These are phyloP conservation scores for Hirschioporus abietinus DNA, from an alignment of 768 basidiomycete species.

Conservation along the genomic window DNA sequence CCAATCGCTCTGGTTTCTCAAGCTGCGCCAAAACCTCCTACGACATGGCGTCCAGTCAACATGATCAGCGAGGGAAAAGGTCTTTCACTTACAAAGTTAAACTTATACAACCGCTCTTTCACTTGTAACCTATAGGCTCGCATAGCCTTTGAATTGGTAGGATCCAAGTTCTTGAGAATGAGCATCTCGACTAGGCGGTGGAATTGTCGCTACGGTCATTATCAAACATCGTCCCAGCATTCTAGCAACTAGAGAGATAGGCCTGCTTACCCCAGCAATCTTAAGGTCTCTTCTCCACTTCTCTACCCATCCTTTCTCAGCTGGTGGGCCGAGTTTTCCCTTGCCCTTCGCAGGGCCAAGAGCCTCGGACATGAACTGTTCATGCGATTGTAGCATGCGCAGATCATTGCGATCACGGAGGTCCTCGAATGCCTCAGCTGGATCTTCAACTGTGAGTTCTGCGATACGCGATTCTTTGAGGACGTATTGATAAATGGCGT, in stretches of 20 bases:
- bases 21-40: conserved; percentile 87
- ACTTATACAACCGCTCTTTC: conserved; percentile 90
- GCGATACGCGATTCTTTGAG: conserved; percentile 61
- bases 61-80: background rate
- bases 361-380: conserved; percentile 66
- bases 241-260: background rate
- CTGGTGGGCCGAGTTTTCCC: conserved; percentile 74
- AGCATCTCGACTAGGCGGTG: conserved; percentile 90
- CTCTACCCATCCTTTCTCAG: conserved; percentile 72
- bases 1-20: conserved; percentile 79
- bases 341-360: conserved; percentile 42
- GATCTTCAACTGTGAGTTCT: conserved; percentile 97
- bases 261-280: conserved; percentile 69
- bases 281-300: conserved; percentile 79
- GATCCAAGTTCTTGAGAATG: conserved; percentile 65
- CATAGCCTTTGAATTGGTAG: conserved; percentile 44
- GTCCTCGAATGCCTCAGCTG: conserved; percentile 97
- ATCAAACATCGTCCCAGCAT: background rate
- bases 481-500: conserved; percentile 75
- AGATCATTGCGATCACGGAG: conserved; percentile 91
- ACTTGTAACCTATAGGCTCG: conserved; percentile 82
- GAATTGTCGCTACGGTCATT: conserved; percentile 74
- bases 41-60: background rate
- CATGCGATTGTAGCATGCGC: conserved; percentile 60
- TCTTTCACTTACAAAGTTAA: conserved; percentile 77